Evolutionary conservation across 1,284 basidiomycete species (phyloP), one percentile per base, ranked within the genome.

Genomic region (Leccinum subrobustum): DNA sequence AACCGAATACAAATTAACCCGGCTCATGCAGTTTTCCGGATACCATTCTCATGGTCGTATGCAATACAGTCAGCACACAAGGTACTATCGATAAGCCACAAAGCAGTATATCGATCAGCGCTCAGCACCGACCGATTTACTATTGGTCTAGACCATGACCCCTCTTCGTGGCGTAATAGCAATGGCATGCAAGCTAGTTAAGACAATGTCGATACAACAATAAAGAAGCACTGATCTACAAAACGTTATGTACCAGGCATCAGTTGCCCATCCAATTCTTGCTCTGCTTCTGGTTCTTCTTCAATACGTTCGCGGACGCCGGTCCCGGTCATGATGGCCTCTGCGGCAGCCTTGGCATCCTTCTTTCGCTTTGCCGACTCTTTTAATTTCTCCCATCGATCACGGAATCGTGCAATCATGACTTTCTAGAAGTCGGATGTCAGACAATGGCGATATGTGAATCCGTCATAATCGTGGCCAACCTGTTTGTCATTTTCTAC

Each of bases 311-410:
- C 87, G 61, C 82, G 78, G 20, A 85, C 79, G 27, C 79, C 76
- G 16, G 78, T 70, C 37, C 79, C 76, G 16, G 78, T 70, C 39
- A 78, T 78, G 8, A 77, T 77, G 33, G 78, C 76, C 20, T 79
- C 80, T 20, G 80, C 82, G 4, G 82, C 82, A n/a, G 81, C 83
- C 71, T 89, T 93, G 12, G 89, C 89, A 70, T 92, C 90, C 73
- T 92, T 92, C 78, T 95, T 95, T 60, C 88, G 86, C 71, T 88
- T 90, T 14, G 92, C 89, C 29, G 88, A 89, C 65, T 91, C 87
- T 72, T 95, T 95, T 63, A 96, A 78, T 72, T 92, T 93, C 68
- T 93, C 91, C 88, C 93, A 95, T 60, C 91, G 81, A 71, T 90
- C 92, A 52, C 89, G 86, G 77, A 93, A 95, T 69, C 91, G 91